phyloP scores from a whole-genome alignment of 352 stramenopile genomes.

The Pythium apleroticum region DNA sequence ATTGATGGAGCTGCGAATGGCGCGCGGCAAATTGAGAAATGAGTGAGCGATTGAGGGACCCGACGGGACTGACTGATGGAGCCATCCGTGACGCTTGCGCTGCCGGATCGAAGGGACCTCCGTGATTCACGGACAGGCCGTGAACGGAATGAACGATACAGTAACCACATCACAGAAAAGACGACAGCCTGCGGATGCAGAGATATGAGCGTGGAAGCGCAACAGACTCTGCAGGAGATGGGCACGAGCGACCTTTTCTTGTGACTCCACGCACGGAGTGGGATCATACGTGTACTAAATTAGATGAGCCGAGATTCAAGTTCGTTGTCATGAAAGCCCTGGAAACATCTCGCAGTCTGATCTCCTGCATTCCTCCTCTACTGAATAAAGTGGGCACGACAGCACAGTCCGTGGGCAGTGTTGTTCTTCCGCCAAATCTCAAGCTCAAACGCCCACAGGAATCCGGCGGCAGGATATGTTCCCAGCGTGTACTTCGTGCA shows the following conservation, averaged over 20 bases:
- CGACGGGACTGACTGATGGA: background rate
- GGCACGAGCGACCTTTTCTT: background rate
- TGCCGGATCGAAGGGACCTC: background rate
- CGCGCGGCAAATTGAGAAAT: conserved; percentile 20
- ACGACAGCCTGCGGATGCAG: background rate
- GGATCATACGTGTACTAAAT: no score
- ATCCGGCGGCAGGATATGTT: no score
- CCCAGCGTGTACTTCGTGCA: no score
- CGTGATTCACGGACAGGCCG: background rate
- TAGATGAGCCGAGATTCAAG: no score
- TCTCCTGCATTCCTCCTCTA: no score
- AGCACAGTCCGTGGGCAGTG: no score
- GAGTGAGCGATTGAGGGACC: background rate
- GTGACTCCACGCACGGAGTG: no score
- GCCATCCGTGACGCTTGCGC: background rate
- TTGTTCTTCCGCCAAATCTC: no score
- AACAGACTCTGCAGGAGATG: background rate
- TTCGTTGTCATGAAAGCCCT: no score
- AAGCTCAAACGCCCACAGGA: no score
- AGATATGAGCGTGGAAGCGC: background rate
- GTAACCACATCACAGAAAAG: background rate
- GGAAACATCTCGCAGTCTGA: no score
- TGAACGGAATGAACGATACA: background rate
- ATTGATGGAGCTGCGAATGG: conserved; percentile 6
- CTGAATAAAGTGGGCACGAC: no score